These are phyloP conservation scores for Neurospora sp. DNA, from an alignment of 495 filamentous ascomycete species.

Conservation along the genomic window DNA sequence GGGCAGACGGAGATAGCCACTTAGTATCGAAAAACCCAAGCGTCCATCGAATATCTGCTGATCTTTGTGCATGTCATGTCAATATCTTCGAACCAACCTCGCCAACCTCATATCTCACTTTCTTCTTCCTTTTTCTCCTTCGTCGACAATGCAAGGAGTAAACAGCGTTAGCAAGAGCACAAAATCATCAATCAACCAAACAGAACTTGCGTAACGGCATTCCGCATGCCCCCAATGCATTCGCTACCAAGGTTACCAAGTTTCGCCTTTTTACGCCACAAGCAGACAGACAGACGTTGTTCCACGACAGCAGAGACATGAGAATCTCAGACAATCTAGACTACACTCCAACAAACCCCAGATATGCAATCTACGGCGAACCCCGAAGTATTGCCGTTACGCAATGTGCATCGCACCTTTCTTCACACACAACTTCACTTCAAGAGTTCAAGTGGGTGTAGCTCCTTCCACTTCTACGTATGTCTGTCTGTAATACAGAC, in stretches of 20 bases:
- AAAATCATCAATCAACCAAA: not conserved
- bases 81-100: not conserved
- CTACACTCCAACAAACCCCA: not conserved
- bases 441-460: too few species aligned
- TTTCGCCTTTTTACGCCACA: not conserved
- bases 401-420: not conserved
- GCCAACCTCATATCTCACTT: not conserved
- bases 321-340: not conserved
- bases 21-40: not conserved
- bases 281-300: not conserved
- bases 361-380: not conserved
- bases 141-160: not conserved
- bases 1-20: not conserved
- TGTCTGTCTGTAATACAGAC: not conserved
- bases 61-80: not conserved
- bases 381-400: not conserved
- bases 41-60: not conserved
- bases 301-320: not conserved
- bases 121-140: not conserved
- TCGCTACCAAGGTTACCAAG: not conserved
- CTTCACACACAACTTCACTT: too few species aligned
- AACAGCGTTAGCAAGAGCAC: not conserved
- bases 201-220: not conserved
- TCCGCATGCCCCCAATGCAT: not conserved
- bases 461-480: not conserved